Conservation (phyloP, 306 rosid genomes). For the Crataegus laevigata region DNA sequence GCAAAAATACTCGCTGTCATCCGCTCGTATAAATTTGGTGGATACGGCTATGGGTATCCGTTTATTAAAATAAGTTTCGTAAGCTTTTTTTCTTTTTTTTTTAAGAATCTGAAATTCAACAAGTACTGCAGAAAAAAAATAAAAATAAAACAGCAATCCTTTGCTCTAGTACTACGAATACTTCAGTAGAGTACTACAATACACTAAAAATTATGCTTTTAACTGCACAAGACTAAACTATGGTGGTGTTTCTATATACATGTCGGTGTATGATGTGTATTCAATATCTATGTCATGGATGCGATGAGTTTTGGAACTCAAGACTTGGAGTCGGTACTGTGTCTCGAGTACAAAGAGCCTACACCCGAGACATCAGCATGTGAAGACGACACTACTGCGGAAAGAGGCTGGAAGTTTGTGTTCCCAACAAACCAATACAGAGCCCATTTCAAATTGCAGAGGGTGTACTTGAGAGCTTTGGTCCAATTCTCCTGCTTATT, state of each 20-base stretch:
- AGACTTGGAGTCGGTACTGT: slow-evolving; percentile 38
- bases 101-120: neutral
- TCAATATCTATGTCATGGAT: neutral
- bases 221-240: slow-evolving; percentile 18
- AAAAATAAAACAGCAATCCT: neutral
- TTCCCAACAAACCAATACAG: slow-evolving; percentile 97
- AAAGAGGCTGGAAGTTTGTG: slow-evolving; percentile 82
- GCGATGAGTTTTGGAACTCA: slow-evolving; percentile 31
- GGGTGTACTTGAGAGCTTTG: slow-evolving; percentile 93
- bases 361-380: slow-evolving; percentile 60
- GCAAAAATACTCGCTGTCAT: no score
- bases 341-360: slow-evolving; percentile 48
- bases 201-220: neutral
- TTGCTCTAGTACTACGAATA: neutral
- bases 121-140: neutral
- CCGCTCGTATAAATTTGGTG: no score
- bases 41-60: no score
- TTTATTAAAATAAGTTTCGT: no score
- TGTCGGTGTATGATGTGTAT: slow-evolving; percentile 1
- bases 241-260: slow-evolving; percentile 23
- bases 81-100: neutral
- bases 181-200: neutral
- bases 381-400: slow-evolving; percentile 60
- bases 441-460: slow-evolving; percentile 94
- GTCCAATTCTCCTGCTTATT: slow-evolving; percentile 97